Evolutionary conservation across 106 monocot species (phyloP), one percentile per base, ranked within the genome.

Genomic region (Dioscorea dumetorum): DNA sequence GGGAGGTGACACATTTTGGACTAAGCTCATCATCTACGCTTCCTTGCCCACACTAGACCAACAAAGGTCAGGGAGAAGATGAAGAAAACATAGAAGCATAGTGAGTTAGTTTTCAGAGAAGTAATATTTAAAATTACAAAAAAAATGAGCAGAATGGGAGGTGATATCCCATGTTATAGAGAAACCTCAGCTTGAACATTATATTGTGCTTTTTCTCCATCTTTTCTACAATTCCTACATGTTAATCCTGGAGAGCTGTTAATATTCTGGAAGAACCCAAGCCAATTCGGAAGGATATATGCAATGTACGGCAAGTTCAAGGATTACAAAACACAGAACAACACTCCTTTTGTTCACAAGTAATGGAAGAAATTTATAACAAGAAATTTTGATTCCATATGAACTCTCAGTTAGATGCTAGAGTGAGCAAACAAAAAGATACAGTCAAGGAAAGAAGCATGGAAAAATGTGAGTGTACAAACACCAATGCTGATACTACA

Each of bases 31-130:
- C 99, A 64, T 99, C 87, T 54, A 87, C 93, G 62, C 79, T 66
- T 9, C 99, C 99, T 83, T 93, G 87, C 49, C 99, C 99, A 57
- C 99, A 99, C 93, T 99, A 76, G 70, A 81, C 11, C 63, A 67
- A 56, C n/a, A 71, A 41, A 41, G 41, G 41, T 41, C 41, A 41
- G 63, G 23, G 63, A 64, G 33, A 64, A 64, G 12, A 16, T 5
- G 33, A 64, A 64, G 63, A 33, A 59, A 59, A 20, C 54, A 72
- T 21, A 33, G 61, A 48, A 72, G 60, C 49, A 71, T 8, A 24
- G 65, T 33, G 48, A 60, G 73, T 52, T 76, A 72, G 73, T 33
- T 15, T 33, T 50, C 21, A 51, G 23, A 11, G 1, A 64, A 52
- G 57, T n/a, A 13, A 48, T 23, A 75, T 34, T 50, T 59, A 68